Base-by-base conservation (phyloP, 495 filamentous ascomycete genomes). In the Penicillium parvum region DNA sequence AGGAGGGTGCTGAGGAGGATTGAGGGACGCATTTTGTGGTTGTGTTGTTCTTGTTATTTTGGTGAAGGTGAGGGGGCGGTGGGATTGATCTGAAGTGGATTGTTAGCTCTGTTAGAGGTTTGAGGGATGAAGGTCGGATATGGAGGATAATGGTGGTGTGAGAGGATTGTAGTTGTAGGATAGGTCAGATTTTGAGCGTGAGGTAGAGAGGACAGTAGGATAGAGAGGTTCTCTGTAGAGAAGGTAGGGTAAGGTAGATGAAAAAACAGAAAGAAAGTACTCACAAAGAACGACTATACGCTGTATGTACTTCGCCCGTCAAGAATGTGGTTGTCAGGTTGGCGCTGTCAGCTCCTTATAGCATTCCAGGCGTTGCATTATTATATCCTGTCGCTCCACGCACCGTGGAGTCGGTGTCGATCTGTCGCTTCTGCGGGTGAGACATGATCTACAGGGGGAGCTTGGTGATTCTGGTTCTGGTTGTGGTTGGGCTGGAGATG, bases 291-390 rank as follows among this genome's bases (percentile, higher is more conserved):
- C 7, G 32, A 35, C 7, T 1, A n/a, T 18, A 20, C 9, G n/a
- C 10, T 30, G 2, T 14, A 25, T 2, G 20, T 23, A 10, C 1
- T 29, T 16, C 35, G 14, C n/a, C n/a, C n/a, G n/a, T n/a, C n/a
- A n/a, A n/a, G n/a, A n/a, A n/a, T n/a, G n/a, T n/a, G 41, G 34
- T 49, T 45, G 40, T 40, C 29, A 30, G 47, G 41, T 57, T n/a
- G n/a, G n/a, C 34, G 40, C 37, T 40, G 44, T 33, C 29, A 50
- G 16, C 33, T 54, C n/a, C 46, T 57, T 57, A 54, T 57, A 57
- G 23, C 53, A 50, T 47, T 40, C 38, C 30, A 15, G 16, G 9
- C 36, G 6, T 22, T 12, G 32, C 20, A 27, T 21, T n/a, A n/a
- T n/a, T n/a, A n/a, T n/a, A n/a, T n/a, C n/a, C n/a, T n/a, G n/a